Conservation (phyloP, 495 filamentous ascomycete genomes). For the Hypomontagnella monticulosa region DNA sequence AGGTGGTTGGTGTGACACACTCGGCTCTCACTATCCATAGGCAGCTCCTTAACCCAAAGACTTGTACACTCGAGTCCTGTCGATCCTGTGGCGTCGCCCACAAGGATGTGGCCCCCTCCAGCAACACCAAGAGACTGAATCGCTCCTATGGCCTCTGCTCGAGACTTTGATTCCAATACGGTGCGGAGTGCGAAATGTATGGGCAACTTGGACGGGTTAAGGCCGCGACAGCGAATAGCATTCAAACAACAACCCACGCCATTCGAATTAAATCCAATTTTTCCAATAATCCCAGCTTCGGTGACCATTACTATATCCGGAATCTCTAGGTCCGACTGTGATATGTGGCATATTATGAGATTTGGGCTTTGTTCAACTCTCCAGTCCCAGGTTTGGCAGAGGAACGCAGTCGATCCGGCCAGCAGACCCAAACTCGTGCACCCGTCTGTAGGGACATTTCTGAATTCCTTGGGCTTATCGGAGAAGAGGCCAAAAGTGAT, state of each 20-base stretch:
- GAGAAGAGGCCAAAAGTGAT: conserved; percentile 70
- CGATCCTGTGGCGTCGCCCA: conserved; percentile 64
- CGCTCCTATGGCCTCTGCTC: conserved; percentile 58
- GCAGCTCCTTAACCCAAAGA: conserved; percentile 60
- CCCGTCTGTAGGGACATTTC: conserved; percentile 57
- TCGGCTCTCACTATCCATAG: conserved; percentile 55
- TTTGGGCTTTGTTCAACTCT: conserved; percentile 64
- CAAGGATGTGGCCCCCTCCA: conserved; percentile 68
- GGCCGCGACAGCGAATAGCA: conserved; percentile 68
- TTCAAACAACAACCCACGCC: conserved; percentile 75
- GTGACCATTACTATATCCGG: conserved; percentile 54
- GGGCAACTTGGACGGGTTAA: conserved; percentile 64
- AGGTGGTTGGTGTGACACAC: conserved; percentile 74
- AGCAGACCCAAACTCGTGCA: conserved; percentile 69
- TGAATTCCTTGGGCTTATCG: conserved; percentile 4
- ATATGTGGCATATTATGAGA: conserved; percentile 59
- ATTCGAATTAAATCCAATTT: conserved; percentile 71
- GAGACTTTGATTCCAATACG: conserved; percentile 65
- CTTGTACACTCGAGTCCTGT: conserved; percentile 69
- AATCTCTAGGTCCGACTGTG: conserved; percentile 37
- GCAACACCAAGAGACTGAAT: conserved; percentile 66
- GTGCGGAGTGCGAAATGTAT: conserved; percentile 70
- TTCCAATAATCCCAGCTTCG: conserved; percentile 76
- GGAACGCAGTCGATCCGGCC: conserved; percentile 44
- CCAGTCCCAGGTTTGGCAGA: conserved; percentile 79